Percentiles rank a stretch among this genome's conserved stretches.
phyloP scores from a whole-genome alignment of 2,329 filamentous ascomycete species.

The Calycina marina region DNA sequence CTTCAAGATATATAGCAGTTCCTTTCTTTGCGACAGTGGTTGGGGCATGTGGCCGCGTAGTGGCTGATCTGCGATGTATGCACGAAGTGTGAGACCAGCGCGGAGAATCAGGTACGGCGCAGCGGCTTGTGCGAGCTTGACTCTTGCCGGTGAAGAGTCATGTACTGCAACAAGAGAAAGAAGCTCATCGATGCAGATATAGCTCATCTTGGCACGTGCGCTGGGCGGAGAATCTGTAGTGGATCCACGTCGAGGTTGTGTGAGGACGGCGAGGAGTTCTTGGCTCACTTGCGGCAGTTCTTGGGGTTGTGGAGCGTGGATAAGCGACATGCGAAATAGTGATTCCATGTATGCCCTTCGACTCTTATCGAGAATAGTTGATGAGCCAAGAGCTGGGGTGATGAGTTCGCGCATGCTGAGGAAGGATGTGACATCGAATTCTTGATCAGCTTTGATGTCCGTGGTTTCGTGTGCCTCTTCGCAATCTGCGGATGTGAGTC shows the following conservation, averaged over 20 bases:
- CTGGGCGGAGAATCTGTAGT: constrained; percentile 55
- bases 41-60: constrained; percentile 80
- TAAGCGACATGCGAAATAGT: constrained; percentile 69
- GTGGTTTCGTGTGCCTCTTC: constrained; percentile 28
- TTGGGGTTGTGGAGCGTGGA: constrained; percentile 51
- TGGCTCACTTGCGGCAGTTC: constrained; percentile 36
- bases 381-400: constrained; percentile 55
- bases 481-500: constrained; percentile 54
- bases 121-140: constrained; percentile 52
- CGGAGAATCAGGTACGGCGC: constrained; percentile 74
- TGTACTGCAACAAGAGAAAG: constrained; percentile 48
- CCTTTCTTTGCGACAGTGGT: constrained; percentile 64
- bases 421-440: constrained; percentile 70
- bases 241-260: constrained; percentile 51
- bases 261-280: constrained; percentile 46
- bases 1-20: constrained; percentile 58
- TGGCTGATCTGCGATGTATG: constrained; percentile 84
- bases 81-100: constrained; percentile 63
- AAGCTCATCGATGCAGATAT: constrained; percentile 68
- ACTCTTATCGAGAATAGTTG: constrained; percentile 48
- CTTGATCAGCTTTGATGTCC: constrained; percentile 51
- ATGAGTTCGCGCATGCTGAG: constrained; percentile 53
- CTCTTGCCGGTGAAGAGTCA: constrained; percentile 23
- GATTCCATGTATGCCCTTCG: constrained; percentile 57
- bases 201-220: constrained; percentile 56